Percentiles rank a stretch among this genome's conserved stretches.
phyloP scores from a whole-genome alignment of 1,284 basidiomycete species.

The Erythrobasidium hasegawianum region DNA sequence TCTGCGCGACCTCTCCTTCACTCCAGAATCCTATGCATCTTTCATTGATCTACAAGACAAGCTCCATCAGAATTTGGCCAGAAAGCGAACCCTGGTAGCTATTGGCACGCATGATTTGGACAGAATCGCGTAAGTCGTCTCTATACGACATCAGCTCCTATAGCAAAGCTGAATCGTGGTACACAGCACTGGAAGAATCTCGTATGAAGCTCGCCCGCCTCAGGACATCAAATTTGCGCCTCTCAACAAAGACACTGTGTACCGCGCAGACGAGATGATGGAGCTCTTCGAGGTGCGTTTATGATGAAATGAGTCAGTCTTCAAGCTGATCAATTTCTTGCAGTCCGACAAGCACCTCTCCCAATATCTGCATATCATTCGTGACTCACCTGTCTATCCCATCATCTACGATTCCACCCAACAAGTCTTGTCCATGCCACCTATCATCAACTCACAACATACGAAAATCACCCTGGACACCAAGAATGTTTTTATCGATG shows the following conservation, averaged over 20 bases:
- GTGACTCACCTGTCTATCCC: constrained; percentile 91
- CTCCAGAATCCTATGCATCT: constrained; percentile 81
- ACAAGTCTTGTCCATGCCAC: constrained; percentile 90
- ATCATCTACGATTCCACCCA: constrained; percentile 91
- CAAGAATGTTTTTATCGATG: constrained; percentile 91
- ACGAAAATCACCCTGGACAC: constrained; percentile 96
- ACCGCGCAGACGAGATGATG: constrained; percentile 82
- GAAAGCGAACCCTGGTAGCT: constrained; percentile 83
- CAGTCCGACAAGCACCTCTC: constrained; percentile 88
- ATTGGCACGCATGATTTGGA: constrained; percentile 98
- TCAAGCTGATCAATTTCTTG: background rate
- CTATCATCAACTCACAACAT: constrained; percentile 95
- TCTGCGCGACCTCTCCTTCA: constrained; percentile 83
- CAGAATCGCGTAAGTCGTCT: constrained; percentile 62
- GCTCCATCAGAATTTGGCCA: constrained; percentile 91
- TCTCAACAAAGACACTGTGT: constrained; percentile 68
- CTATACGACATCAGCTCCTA: background rate
- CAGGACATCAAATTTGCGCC: constrained; percentile 86
- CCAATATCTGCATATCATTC: constrained; percentile 86
- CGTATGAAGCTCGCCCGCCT: constrained; percentile 85
- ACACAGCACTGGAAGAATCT: constrained; percentile 44
- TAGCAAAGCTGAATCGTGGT: too few relatives aligned
- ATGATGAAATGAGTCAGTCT: background rate
- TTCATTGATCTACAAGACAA: constrained; percentile 99
- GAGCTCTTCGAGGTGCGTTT: constrained; percentile 72